Evolutionary conservation across 345 rosid species (phyloP).

Genomic region (Draba incana): DNA sequence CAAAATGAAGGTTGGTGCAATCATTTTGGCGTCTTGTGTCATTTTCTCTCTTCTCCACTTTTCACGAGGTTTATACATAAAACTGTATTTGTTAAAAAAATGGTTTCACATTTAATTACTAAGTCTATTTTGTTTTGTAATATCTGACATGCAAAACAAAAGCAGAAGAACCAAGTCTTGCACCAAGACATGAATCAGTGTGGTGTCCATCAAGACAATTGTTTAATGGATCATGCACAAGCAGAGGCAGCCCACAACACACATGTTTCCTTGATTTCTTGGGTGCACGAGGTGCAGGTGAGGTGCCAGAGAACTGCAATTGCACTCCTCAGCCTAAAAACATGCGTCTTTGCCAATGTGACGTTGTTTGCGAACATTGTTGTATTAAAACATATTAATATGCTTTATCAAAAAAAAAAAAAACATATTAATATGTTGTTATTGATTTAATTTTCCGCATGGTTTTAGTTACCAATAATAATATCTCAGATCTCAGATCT

Average conservation of each 20-base stretch:
- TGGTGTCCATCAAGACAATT: slow-evolving; percentile 21
- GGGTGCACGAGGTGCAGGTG: slow-evolving; percentile 20
- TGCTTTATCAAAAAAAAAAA: too few species aligned
- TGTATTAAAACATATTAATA: slow-evolving; percentile 13
- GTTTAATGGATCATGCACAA: slow-evolving; percentile 37
- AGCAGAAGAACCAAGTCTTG: neutral
- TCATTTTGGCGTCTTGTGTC: slow-evolving; percentile 19
- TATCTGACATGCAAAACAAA: slow-evolving; percentile 12
- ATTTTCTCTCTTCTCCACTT: slow-evolving; percentile 26
- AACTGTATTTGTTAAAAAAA: neutral
- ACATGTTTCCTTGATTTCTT: slow-evolving; percentile 33
- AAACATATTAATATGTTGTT: neutral
- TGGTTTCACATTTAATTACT: neutral
- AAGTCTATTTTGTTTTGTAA: neutral
- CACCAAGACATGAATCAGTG: neutral
- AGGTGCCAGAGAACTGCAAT: slow-evolving; percentile 30
- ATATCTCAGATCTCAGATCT: too few species aligned
- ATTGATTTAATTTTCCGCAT: too few species aligned
- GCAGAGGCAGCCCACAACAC: slow-evolving; percentile 18
- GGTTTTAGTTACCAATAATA: neutral
- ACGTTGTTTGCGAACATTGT: slow-evolving; percentile 21
- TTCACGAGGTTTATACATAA: slow-evolving; percentile 20
- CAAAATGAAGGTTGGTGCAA: slow-evolving; percentile 28
- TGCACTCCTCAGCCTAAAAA: slow-evolving; percentile 31
- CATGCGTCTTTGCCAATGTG: slow-evolving; percentile 27